Conservation (phyloP, 306 rosid genomes). For the Mucuna pruriens region DNA sequence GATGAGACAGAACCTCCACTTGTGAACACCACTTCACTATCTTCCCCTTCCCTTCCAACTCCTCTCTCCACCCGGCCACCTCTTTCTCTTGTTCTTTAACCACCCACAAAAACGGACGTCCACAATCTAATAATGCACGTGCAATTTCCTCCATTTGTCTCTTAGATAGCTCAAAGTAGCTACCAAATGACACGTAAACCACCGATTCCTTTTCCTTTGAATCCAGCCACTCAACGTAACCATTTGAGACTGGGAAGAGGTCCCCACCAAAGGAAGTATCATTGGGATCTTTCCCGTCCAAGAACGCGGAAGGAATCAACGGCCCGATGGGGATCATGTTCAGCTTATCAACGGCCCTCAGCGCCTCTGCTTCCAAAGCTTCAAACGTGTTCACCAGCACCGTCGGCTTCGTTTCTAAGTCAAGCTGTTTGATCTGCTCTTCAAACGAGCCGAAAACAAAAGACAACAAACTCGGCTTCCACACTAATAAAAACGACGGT, state of each 20-base stretch:
- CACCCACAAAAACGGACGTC: constrained; percentile 62
- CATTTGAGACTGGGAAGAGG: background rate
- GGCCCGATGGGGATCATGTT: constrained; percentile 62
- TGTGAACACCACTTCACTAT: constrained; percentile 67
- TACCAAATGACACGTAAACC: constrained; percentile 66
- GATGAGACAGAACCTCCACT: constrained; percentile 54
- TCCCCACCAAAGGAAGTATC: constrained; percentile 54
- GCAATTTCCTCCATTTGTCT: constrained; percentile 62
- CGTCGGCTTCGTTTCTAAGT: background rate
- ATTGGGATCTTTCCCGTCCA: constrained; percentile 29
- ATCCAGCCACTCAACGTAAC: constrained; percentile 59
- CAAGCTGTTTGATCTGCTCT: constrained; percentile 37
- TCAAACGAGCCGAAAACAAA: background rate
- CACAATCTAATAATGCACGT: constrained; percentile 50
- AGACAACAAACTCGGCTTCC: background rate
- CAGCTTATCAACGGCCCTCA: constrained; percentile 28
- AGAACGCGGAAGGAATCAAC: constrained; percentile 49
- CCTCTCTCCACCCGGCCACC: background rate
- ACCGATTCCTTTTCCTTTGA: constrained; percentile 46
- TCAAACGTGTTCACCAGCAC: constrained; percentile 51
- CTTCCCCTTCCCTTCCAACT: constrained; percentile 46
- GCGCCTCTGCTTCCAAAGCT: constrained; percentile 44
- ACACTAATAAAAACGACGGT: constrained; percentile 11
- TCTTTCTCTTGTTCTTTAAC: constrained; percentile 38
- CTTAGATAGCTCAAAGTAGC: constrained; percentile 33